Base-by-base conservation (phyloP, 176 grass and related monocot genomes). In the Oryza longistaminata region DNA sequence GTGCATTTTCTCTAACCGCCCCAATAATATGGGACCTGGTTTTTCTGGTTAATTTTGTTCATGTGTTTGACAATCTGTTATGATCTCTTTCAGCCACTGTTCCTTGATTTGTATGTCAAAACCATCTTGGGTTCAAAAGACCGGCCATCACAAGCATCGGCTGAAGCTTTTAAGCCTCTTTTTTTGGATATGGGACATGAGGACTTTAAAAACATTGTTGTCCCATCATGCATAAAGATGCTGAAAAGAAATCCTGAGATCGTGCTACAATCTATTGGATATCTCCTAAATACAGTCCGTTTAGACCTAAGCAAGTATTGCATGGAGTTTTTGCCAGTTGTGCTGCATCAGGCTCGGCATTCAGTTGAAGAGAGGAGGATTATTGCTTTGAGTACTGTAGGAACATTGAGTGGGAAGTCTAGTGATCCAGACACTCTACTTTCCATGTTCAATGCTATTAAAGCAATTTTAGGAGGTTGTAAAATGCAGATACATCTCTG, bases 241-340 rank as follows among this genome's bases (percentile, higher is more conserved):
- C 90, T 98, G 68, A 98, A 98, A 88, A 91, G 93, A 89, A 98
- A 98, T 89, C 96, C 96, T 61, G 96, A 98, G 88, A 93, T 95
- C 5, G 83, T 95, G 16, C 76, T 98, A 55, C 88, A 95, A 87
- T 95, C 96, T 73, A 90, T 95, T 85, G 85, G 81, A 55, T 85
- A 81, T 90, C 73, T 98, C 67, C 83, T 95, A 70, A 81, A 88
- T 86, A 90, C 81, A 21, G 73, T 98, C 31, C 81, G 50, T 64
- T 88, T 98, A 64, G 96, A 98, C 81, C 78, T 98, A 74, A 98
- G 96, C 91, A 95, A 92, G 75, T 98, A 98, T 81, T 82, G 70
- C 35, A 77, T 80, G 68, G 96, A 98, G 76, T 90, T 98, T 87
- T 69, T 98, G 75, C 89, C 91, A 50, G 87, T 95, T 83, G 81